Evolutionary conservation across 306 rosid species (phyloP).

Genomic region (Arachis hypogaea): DNA sequence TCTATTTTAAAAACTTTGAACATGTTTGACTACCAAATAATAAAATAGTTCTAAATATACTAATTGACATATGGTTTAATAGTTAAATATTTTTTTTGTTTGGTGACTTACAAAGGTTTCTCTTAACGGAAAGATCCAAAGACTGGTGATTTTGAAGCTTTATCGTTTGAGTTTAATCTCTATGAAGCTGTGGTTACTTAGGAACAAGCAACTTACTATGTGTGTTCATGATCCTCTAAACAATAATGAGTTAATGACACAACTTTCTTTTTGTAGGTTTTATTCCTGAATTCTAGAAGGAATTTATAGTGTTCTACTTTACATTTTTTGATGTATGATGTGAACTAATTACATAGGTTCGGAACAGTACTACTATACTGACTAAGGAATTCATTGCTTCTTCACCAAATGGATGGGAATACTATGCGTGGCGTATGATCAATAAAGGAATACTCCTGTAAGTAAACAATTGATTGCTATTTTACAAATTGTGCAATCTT

Average conservation of each 20-base stretch:
- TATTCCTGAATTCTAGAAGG: slow-evolving; percentile 4
- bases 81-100: too few species aligned
- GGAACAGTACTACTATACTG: slow-evolving; percentile 90
- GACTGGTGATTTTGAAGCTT: slow-evolving; percentile 87
- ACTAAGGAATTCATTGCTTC: slow-evolving; percentile 89
- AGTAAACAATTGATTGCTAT: slow-evolving; percentile 44
- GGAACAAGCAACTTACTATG: slow-evolving; percentile 63
- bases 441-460: slow-evolving; percentile 87
- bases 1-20: too few species aligned
- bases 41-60: too few species aligned
- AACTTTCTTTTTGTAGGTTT: slow-evolving; percentile 3
- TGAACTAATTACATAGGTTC: slow-evolving; percentile 82
- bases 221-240: background rate
- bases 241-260: background rate
- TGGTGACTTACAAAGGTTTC: slow-evolving; percentile 36
- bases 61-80: too few species aligned
- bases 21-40: too few species aligned
- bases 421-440: slow-evolving; percentile 97
- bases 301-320: slow-evolving; percentile 45
- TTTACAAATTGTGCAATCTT: slow-evolving; percentile 30
- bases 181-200: slow-evolving; percentile 96
- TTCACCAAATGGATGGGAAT: slow-evolving; percentile 97
- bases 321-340: slow-evolving; percentile 47
- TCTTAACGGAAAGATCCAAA: slow-evolving; percentile 82
- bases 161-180: slow-evolving; percentile 80